Percentiles rank a stretch among this genome's conserved stretches.
Evolutionary conservation across 176 grass and related monocot genomes (phyloP).

Genomic region (Eleusine coracana): DNA sequence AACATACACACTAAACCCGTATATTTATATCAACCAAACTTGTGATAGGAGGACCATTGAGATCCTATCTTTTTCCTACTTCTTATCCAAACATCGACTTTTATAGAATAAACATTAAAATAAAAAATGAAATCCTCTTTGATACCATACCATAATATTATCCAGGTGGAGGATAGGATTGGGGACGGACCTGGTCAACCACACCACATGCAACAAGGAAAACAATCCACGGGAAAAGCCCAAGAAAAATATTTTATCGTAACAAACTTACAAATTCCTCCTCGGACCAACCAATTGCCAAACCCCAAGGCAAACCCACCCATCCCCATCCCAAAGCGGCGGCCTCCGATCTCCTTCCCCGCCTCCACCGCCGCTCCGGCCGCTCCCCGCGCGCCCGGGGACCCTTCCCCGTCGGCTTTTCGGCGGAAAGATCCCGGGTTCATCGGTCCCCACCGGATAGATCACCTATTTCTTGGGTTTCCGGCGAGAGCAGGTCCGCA

Average conservation of each 20-base stretch:
- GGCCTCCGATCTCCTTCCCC: conserved; percentile 32
- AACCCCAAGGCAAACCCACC: neutral
- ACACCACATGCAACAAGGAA: neutral
- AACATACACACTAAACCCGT: too few relatives aligned
- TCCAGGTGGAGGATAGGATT: conserved; percentile 3
- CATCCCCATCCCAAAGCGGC: conserved; percentile 14
- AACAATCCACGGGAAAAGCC: neutral
- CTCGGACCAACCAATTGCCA: conserved; percentile 23
- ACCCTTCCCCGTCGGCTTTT: neutral
- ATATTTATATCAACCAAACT: too few relatives aligned
- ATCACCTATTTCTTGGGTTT: conserved; percentile 16
- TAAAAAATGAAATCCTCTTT: too few relatives aligned
- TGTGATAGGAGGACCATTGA: too few relatives aligned
- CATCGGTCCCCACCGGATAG: neutral
- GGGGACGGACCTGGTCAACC: neutral
- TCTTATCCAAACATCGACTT: too few relatives aligned
- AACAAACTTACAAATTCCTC: conserved; percentile 39
- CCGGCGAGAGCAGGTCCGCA: conserved; percentile 15
- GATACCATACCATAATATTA: neutral
- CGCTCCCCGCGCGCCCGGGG: neutral
- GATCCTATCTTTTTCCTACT: too few relatives aligned
- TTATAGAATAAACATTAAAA: too few relatives aligned
- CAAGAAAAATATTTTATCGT: neutral
- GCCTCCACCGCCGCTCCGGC: neutral
- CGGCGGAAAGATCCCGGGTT: neutral